phyloP scores from a whole-genome alignment of 208 protist genomes.

The Tetramitus jugosus region DNA sequence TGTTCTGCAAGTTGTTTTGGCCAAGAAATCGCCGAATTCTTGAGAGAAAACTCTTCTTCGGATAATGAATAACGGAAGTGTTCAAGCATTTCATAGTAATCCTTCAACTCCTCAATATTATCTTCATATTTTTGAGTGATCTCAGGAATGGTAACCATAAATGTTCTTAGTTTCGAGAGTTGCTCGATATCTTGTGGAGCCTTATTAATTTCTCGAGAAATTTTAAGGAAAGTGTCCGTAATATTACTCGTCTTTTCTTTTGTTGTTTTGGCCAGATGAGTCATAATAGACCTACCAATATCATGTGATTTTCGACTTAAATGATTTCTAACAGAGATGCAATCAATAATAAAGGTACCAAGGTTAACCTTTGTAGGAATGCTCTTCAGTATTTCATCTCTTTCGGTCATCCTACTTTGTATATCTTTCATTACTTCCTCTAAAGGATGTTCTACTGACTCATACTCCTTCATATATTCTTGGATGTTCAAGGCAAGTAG shows the following conservation, averaged over 20 bases:
- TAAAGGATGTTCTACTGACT: conserved; percentile 22
- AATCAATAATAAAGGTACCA: conserved; percentile 45
- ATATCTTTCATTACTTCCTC: conserved; percentile 25
- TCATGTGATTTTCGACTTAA: conserved; percentile 36
- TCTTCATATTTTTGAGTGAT: conserved; percentile 26
- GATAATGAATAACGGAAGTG: conserved; percentile 65
- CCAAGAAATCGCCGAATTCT: conserved; percentile 78
- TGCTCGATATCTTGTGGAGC: conserved; percentile 43
- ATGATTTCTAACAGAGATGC: conserved; percentile 32
- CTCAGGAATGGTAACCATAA: conserved; percentile 36
- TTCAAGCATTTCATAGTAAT: conserved; percentile 66
- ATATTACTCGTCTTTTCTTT: conserved; percentile 21
- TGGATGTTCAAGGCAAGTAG: not conserved
- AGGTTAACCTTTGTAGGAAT: conserved; percentile 37
- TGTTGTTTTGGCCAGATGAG: conserved; percentile 28
- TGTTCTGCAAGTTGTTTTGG: conserved; percentile 70
- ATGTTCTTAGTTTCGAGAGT: conserved; percentile 39
- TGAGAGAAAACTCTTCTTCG: conserved; percentile 74
- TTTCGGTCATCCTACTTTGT: too few species aligned
- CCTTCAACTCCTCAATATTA: conserved; percentile 30
- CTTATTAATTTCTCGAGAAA: conserved; percentile 32
- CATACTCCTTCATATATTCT: conserved; percentile 6
- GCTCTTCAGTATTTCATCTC: conserved; percentile 24
- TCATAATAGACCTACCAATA: conserved; percentile 35
- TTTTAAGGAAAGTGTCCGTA: conserved; percentile 25